Evolutionary conservation across 2,329 filamentous ascomycete species (phyloP), one percentile per base, ranked within the genome.

Genomic region (Fragosphaeria purpurea): DNA sequence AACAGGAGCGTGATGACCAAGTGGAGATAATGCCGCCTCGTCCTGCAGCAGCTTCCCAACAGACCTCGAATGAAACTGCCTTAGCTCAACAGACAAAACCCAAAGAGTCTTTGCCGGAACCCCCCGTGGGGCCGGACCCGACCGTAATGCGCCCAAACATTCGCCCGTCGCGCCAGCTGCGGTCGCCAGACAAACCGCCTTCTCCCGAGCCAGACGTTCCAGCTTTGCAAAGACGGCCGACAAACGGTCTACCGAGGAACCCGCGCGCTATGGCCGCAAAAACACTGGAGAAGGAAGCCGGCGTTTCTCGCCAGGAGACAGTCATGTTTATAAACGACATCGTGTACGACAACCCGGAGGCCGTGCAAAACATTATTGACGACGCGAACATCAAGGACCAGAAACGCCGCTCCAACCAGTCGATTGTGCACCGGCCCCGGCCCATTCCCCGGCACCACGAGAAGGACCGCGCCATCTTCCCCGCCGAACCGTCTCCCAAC

Each of bases 301-400:
- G 53, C 4, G 50, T 46, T 43, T 58, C 57, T 49, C 67, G 63
- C 48, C 63, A 72, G 31, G 70, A 73, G 52, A 79, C 72, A 4
- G 70, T 79, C 44, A 73, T 80, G 70, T 72, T 78, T 49, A 62
- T 80, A 46, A 80, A 78, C 52, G 69, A 74, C 46, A 77, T 79
- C 50, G 67, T 75, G 38, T 79, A 79, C 54, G 67, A 79, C 49
- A 67, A 81, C 50, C 75, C 77, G 1, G 62, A 59, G 33, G 61
- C 65, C 1, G 74, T 80, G 2, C 65, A 71, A 47, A 69, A 66
- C 31, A 75, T 79, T 52, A 70, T 79, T 38, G 67, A 71, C 34
- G 69, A 63, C 9, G 70, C 67, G 4, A 65, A 67, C 13, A 55
- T 57, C 2, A 60, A 62, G 42, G 56, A 58, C 32, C 33, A 51